phyloP scores from a whole-genome alignment of 345 rosid genomes.

The Xanthoceras sorbifolium region DNA sequence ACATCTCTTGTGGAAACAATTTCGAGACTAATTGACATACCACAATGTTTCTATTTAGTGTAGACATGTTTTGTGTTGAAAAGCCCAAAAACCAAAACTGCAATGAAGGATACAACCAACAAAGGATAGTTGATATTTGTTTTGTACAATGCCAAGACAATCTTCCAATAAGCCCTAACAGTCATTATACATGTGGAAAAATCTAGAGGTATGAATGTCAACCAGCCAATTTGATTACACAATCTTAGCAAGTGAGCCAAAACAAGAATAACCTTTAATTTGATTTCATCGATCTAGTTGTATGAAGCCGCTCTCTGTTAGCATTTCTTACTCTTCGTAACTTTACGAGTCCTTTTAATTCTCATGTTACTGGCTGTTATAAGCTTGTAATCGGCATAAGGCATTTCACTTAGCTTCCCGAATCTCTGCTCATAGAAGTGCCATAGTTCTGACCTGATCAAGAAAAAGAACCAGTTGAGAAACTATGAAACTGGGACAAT shows the following conservation, averaged over 20 bases:
- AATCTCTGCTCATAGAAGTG: conserved; percentile 48
- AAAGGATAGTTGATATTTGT: too few relatives aligned
- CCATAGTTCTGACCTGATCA: conserved; percentile 56
- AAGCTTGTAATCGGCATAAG: conserved; percentile 39
- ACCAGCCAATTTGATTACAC: not conserved
- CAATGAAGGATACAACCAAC: too few relatives aligned
- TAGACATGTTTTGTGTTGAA: too few relatives aligned
- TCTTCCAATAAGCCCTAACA: not conserved
- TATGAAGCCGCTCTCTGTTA: not conserved
- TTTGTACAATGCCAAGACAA: too few relatives aligned
- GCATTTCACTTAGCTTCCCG: conserved; percentile 44
- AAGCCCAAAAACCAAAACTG: too few relatives aligned
- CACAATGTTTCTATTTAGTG: too few relatives aligned
- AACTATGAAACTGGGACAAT: not conserved
- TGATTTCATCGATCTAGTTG: not conserved
- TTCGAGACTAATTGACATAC: too few relatives aligned
- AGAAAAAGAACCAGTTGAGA: not conserved
- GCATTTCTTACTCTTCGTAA: conserved; percentile 22
- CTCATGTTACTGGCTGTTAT: conserved; percentile 52
- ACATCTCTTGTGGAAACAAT: too few relatives aligned
- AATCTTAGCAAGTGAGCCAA: not conserved
- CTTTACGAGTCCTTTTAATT: conserved; percentile 18
- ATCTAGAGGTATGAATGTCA: not conserved
- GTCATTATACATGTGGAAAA: not conserved
- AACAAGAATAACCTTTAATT: not conserved